Evolutionary conservation across 2,329 filamentous ascomycete genomes (phyloP), one percentile per base, ranked within the genome.

Genomic region (Amesomyces nigricolor): DNA sequence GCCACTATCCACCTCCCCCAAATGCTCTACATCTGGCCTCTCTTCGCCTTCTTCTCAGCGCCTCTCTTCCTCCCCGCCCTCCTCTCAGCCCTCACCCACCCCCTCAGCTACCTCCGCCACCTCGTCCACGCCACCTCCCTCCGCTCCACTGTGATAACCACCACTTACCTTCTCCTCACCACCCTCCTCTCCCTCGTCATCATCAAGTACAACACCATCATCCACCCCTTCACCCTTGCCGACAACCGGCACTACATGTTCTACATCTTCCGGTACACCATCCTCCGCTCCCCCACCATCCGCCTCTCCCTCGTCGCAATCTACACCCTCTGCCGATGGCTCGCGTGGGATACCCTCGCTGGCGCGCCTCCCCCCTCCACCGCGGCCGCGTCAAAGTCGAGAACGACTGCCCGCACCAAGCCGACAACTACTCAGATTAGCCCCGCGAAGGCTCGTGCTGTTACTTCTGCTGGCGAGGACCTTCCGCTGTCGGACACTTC

Each of bases 221-320:
- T 97, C 43, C 94, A 99, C 67, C 92, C 94, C 0, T 99, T 97
- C 68, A 96, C 91, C 0, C 80, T 97, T 0, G 94, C 94, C 35
- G 94, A 99, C 71, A 99, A 99, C 70, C 80, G 94, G 2, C 94
- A 99, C 70, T 99, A 96, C 74, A 87, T 95, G 69, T 99, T 99
- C 71, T 99, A 99, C 73, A 77, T 95, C 58, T 99, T 99, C 75
- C 85, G 91, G 1, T 83, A 91, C 65, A 85, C 87, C 5, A 85
- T 97, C 38, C 80, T 87, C 2, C 78, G 78, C 5, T 81, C 88
- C 42, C 74, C 77, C 1, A 71, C 75, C 16, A 71, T 89, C 50
- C 85, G 85, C 37, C 91, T 90, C 63, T 70, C 79, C 0, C 83
- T 88, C 1, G 79, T 86, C 0, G 76, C 85, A 0, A 73, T 86